phyloP scores from a whole-genome alignment of 345 rosid species.

The Lepidium aucheri region DNA sequence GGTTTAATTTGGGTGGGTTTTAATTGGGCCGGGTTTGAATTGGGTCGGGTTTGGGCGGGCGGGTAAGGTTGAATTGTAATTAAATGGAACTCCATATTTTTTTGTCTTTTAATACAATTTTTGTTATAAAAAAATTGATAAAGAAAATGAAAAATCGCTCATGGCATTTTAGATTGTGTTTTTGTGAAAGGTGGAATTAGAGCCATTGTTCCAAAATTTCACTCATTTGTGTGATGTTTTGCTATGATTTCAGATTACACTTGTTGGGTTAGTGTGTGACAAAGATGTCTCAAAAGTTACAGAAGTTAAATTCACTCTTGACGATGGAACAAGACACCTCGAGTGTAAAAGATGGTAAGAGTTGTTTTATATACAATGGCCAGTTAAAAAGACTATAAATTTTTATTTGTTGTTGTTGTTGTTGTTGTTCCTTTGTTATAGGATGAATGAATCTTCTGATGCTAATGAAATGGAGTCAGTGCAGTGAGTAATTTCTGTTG shows the following conservation, averaged over 20 bases:
- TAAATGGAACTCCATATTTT: too few relatives aligned
- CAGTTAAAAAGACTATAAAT: neutral
- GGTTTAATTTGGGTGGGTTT: too few relatives aligned
- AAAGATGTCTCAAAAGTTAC: conserved; percentile 54
- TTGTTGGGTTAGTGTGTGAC: conserved; percentile 67
- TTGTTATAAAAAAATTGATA: too few relatives aligned
- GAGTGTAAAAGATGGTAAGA: conserved; percentile 73
- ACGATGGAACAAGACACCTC: conserved; percentile 63
- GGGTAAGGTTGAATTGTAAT: too few relatives aligned
- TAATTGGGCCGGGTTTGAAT: too few relatives aligned
- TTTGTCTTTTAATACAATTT: too few relatives aligned
- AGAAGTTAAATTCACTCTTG: conserved; percentile 50
- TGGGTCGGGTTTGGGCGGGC: too few relatives aligned
- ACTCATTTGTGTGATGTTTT: neutral
- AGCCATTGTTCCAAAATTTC: too few relatives aligned
- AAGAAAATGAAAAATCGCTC: too few relatives aligned
- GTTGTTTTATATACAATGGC: neutral
- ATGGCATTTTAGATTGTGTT: too few relatives aligned
- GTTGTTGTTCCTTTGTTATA: conserved; percentile 11
- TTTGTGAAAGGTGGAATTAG: too few relatives aligned
- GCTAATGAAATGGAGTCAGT: conserved; percentile 59
- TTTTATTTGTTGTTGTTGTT: neutral
- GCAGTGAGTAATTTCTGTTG: conserved; percentile 33
- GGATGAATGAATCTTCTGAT: conserved; percentile 70
- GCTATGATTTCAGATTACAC: conserved; percentile 40